Base-by-base conservation (phyloP, 2,329 filamentous ascomycete genomes). In the Trichoderma aggressivum region DNA sequence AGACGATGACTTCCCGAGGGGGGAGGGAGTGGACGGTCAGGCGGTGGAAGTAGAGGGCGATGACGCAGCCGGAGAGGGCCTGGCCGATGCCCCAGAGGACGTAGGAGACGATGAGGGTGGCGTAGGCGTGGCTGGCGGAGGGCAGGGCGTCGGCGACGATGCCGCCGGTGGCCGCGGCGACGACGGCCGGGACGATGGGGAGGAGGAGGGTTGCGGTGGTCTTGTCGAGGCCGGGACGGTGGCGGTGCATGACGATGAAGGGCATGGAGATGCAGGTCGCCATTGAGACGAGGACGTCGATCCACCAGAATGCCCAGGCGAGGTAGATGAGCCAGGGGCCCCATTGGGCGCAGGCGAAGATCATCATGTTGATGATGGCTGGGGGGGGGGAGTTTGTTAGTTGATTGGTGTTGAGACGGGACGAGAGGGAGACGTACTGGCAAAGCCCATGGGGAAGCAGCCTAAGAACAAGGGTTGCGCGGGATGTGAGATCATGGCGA, bases 1-100 rank as follows among this genome's bases (percentile, higher is more conserved):
- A 90, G 11, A 92, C 89, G 56, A 92, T 89, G 70, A 89, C 87
- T 76, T 92, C 91, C 62, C 87, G 84, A 1, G 89, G 86, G 0
- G 90, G 90, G 16, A 92, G 83, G 50, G 89, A 88, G 79, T 92
- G 87, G 3, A 92, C 78, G 5, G 88, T 89, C 11, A 93, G 83
- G 12, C 91, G 88, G 72, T 91, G 88, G 76, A 91, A 92, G 79
- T 93, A 93, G 47, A 93, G 86, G 12, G 88, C 88, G 30, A 92
- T 81, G 24, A 92, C 86, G 55, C 86, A 84, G 78, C 90, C 86
- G 2, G 90, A 87, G 64, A 93, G 83, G 39, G 79, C 79, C 74
- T 81, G 84, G 5, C 89, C 88, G 71, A 89, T 87, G 0, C 90
- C 90, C 89, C 89, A 92, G 74, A 93, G 86, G 18, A 92, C 82